phyloP scores from a whole-genome alignment of 257 asterid genomes.

The Plantago elongata region DNA sequence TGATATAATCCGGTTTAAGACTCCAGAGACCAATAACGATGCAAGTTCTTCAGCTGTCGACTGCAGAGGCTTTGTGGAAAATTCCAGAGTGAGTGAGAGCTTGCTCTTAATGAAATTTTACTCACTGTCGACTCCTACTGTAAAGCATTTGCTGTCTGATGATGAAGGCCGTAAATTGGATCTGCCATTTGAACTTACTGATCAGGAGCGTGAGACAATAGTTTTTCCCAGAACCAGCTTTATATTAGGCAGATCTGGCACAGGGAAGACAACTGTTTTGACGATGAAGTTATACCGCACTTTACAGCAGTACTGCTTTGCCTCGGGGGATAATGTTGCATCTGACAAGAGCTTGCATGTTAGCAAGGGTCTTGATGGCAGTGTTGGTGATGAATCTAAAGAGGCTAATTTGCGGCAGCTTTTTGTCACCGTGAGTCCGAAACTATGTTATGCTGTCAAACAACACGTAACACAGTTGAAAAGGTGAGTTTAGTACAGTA shows the following conservation, averaged over 20 bases:
- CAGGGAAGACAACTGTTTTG: slow-evolving; percentile 66
- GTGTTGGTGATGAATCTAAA: slow-evolving; percentile 10
- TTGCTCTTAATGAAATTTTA: slow-evolving; percentile 60
- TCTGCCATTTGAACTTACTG: slow-evolving; percentile 68
- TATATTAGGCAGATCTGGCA: slow-evolving; percentile 67
- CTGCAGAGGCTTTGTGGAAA: slow-evolving; percentile 39
- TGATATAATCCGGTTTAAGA: slow-evolving; percentile 36
- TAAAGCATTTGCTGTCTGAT: slow-evolving; percentile 51
- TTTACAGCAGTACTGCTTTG: slow-evolving; percentile 40
- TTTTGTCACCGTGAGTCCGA: slow-evolving; percentile 67
- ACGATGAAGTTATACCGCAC: slow-evolving; percentile 50
- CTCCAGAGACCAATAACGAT: slow-evolving; percentile 7
- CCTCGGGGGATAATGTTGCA: slow-evolving; percentile 26
- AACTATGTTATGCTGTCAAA: slow-evolving; percentile 65
- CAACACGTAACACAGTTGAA: slow-evolving; percentile 48
- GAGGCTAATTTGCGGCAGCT: slow-evolving; percentile 40
- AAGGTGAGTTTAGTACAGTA: slow-evolving; percentile 29
- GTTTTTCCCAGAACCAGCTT: slow-evolving; percentile 45
- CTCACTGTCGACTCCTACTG: slow-evolving; percentile 42
- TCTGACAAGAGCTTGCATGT: not conserved
- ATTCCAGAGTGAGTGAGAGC: slow-evolving; percentile 61
- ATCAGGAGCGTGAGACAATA: slow-evolving; percentile 55
- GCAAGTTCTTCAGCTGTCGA: slow-evolving; percentile 23
- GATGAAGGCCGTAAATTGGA: slow-evolving; percentile 38
- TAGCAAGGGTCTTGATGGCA: slow-evolving; percentile 3